Conservation (phyloP, 805 yeast species). For the Pichia gijzeniarum region DNA sequence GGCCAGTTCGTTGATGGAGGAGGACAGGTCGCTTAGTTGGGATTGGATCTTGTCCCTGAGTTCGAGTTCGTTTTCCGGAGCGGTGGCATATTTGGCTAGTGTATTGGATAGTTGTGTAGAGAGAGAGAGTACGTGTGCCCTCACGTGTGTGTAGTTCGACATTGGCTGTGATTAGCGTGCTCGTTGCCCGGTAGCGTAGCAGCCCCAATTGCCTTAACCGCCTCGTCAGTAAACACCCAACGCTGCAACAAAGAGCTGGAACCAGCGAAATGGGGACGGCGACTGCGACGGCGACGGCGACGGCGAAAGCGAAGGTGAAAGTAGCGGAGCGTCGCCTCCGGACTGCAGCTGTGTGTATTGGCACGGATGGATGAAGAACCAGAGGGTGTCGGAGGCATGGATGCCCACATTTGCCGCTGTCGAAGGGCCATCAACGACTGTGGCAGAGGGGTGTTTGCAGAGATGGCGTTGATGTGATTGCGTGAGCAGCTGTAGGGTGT, state of each 20-base stretch:
- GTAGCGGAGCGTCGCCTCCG: no score
- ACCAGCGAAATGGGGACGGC: conserved; percentile 3
- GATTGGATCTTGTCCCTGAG: conserved; percentile 44
- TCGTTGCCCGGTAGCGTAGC: no score
- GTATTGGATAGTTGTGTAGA: conserved; percentile 63
- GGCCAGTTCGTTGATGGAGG: conserved; percentile 40
- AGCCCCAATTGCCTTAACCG: no score
- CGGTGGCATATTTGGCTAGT: conserved; percentile 48
- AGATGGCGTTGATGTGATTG: background rate
- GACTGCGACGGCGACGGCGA: no score
- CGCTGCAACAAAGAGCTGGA: conserved; percentile 1
- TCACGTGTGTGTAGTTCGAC: conserved; percentile 54
- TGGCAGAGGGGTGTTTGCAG: background rate
- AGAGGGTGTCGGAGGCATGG: background rate
- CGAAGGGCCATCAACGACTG: background rate
- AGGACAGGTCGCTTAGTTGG: conserved; percentile 48
- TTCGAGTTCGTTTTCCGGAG: conserved; percentile 44
- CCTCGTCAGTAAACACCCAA: background rate
- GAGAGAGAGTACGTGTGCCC: conserved; percentile 60
- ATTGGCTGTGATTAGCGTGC: conserved; percentile 18
- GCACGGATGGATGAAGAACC: no score
- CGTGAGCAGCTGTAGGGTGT: conserved; percentile 2
- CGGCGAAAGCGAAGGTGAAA: no score
- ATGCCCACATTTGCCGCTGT: background rate
- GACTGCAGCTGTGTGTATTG: background rate